Evolutionary conservation across 1,139 yeast species (phyloP), one percentile per base, ranked within the genome.

Genomic region (Saccharomycopsis hybrid): DNA sequence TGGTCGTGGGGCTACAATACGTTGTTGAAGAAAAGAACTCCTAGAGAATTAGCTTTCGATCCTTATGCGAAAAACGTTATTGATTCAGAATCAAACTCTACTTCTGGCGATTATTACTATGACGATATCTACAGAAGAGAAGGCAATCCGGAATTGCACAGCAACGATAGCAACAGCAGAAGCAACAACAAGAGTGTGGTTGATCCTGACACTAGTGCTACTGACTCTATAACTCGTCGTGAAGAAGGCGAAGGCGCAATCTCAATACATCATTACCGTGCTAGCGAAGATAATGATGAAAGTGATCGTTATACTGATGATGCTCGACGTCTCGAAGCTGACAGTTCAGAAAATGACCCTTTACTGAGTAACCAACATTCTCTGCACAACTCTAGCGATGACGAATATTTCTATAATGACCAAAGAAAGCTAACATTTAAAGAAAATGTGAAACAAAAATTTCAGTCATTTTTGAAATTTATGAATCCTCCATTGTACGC

Each of bases 401-500:
- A 46, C 8, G 47, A 50, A 36, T 36, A 36, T 24, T 8, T 42
- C 35, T 13, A 7, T 40, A 47, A 41, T 11, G 49, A 46, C 18
- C 50, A 50, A 45, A 55, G 54, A 38, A 46, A 40, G 13, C 24
- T 55, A 45, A 24, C 27, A 13, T 25, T 53, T 2, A 51, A 51
- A 54, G 55, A 41, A 11, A n/a, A 32, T 28, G 5, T 31, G 13
- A 24, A 5, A n/a, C n/a, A 35, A n/a, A 46, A 48, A 39, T 24
- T 42, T 13, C 8, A 41, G 33, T 32, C 33, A 9, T 61, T 78
- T 47, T 57, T 73, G 50, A 60, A 65, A 36, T 80, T 80, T 59
- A 88, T 92, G 95, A 92, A 92, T 65, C 97, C 97, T 8, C 98
- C 98, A 7, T 71, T 92, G 55, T 92, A 89, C 74, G 83, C 97